Conservation (phyloP, 2,329 filamentous ascomycete species). For the Lachnellula occidentalis region DNA sequence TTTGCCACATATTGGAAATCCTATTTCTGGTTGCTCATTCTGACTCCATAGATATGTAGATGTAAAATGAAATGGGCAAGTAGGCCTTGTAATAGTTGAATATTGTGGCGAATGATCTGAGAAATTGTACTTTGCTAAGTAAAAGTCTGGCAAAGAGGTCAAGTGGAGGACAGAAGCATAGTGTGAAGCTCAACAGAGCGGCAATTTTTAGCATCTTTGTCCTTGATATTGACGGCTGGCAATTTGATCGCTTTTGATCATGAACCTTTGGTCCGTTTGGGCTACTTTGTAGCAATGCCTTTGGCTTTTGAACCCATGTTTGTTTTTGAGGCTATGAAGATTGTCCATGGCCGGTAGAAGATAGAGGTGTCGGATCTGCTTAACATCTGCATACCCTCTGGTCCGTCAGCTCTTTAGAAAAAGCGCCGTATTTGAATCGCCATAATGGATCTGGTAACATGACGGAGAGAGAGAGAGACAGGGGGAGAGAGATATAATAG, state of each 20-base stretch:
- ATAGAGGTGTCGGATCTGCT: too few relatives aligned
- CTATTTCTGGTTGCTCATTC: not conserved
- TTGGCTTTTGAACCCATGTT: not conserved
- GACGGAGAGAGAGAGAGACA: too few relatives aligned
- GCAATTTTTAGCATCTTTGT: not conserved
- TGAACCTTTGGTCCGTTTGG: not conserved
- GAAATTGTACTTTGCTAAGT: not conserved
- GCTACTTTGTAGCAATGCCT: not conserved
- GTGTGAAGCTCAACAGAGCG: not conserved
- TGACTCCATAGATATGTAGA: not conserved
- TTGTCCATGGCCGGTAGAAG: too few relatives aligned
- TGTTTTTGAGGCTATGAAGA: too few relatives aligned
- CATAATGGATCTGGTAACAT: too few relatives aligned
- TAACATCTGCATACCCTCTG: too few relatives aligned
- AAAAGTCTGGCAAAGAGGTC: not conserved
- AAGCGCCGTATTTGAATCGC: too few relatives aligned
- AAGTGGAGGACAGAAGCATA: not conserved
- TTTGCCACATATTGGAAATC: not conserved
- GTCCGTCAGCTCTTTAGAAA: too few relatives aligned
- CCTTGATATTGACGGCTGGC: not conserved
- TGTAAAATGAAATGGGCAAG: not conserved
- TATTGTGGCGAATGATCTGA: not conserved
- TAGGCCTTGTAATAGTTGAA: not conserved
- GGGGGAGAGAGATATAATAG: too few relatives aligned
- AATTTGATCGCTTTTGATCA: not conserved